Evolutionary conservation across 495 filamentous ascomycete genomes (phyloP).

Genomic region (Hypoxylon cercidicola): DNA sequence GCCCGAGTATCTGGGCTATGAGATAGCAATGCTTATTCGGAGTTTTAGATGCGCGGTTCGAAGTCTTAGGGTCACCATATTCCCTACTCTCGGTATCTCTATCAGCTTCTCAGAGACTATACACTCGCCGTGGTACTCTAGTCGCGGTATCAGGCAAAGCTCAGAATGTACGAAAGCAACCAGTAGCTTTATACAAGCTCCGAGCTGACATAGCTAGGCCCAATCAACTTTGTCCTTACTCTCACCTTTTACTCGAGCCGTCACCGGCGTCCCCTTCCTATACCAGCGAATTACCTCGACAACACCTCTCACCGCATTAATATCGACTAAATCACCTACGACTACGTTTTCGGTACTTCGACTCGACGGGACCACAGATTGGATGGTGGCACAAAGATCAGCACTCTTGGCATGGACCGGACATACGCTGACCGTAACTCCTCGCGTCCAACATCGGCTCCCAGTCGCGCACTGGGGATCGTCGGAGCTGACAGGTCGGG

Average conservation of each 20-base stretch:
- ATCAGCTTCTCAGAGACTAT: slow-evolving; percentile 91
- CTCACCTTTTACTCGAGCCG: slow-evolving; percentile 78
- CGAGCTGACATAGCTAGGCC: slow-evolving; percentile 56
- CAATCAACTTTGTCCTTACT: slow-evolving; percentile 90
- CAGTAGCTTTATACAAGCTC: background rate
- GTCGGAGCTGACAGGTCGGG: slow-evolving; percentile 85
- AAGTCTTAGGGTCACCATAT: slow-evolving; percentile 87
- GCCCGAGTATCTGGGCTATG: background rate
- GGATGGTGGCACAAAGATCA: slow-evolving; percentile 87
- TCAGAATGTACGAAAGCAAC: slow-evolving; percentile 74
- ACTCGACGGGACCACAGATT: slow-evolving; percentile 94
- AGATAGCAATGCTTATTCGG: slow-evolving; percentile 22
- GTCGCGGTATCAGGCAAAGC: slow-evolving; percentile 89
- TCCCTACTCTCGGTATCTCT: slow-evolving; percentile 92
- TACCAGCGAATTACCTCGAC: slow-evolving; percentile 92
- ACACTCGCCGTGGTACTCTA: slow-evolving; percentile 88
- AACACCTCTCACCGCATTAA: slow-evolving; percentile 82
- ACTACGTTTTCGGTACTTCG: slow-evolving; percentile 88
- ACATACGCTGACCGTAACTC: slow-evolving; percentile 78
- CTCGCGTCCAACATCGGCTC: slow-evolving; percentile 77
- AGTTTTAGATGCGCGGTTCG: slow-evolving; percentile 85
- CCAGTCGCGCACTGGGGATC: slow-evolving; percentile 91
- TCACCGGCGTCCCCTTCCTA: slow-evolving; percentile 88
- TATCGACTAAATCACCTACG: slow-evolving; percentile 83
- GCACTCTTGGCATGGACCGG: slow-evolving; percentile 97